Evolutionary conservation across 129 eudicot genomes (phyloP), one percentile per base, ranked within the genome.

Genomic region (Cynara cardunculus): DNA sequence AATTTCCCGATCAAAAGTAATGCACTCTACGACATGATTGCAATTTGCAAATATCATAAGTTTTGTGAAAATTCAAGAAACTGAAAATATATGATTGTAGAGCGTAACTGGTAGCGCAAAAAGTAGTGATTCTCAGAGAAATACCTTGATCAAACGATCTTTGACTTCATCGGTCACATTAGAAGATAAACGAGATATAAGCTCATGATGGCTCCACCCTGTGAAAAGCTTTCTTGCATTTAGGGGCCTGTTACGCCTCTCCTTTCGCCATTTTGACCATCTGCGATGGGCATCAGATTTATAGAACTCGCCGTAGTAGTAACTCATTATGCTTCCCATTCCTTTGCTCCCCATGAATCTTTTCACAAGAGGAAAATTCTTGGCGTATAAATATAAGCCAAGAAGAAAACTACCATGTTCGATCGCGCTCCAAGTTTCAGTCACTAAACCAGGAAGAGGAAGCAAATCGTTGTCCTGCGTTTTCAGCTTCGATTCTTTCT

Each of bases 181-280:
- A 19, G 87, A 73, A 53, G 67, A 25, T 22, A 83, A 79, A 5
- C 89, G 84, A 1, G 84, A 74, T 2, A 82, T 37, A 31, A 86
- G 82, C 37, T 86, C 87, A 19, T 83, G 76, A 73, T 78, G 79
- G 68, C 84, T 79, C 83, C 83, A 78, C 10, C 84, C 86, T 0
- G 66, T 74, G 68, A 86, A 86, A 82, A 86, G 75, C 69, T 66
- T 82, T 61, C 80, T 72, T 12, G 87, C 87, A 30, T 74, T 73
- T 27, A 71, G 21, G 56, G 82, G 75, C 19, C 80, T 84, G 62
- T 53, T 74, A 71, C 71, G 21, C 76, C 62, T 82, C 35, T 69
- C 75, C 85, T 79, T 83, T 75, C 84, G 82, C 68, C 82, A 74
- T 22, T 83, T 81, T 9, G 78, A 21, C 89, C 89, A 86, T 79